Percentiles rank a stretch among this genome's conserved stretches.
Conservation (phyloP, 331 rosid species). For the Acacia pycnantha region DNA sequence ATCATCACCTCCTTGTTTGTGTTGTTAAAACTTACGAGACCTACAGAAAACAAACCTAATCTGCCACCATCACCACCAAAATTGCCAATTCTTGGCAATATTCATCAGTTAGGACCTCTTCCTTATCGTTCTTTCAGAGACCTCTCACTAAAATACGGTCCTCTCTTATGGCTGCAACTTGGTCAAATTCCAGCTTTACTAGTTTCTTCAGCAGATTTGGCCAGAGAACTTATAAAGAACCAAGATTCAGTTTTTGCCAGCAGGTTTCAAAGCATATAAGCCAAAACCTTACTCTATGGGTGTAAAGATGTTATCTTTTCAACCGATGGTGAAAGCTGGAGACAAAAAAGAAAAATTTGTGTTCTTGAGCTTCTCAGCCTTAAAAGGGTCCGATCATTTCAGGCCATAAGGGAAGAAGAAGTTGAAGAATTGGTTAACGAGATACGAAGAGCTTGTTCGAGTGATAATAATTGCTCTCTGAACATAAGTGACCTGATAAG, state of each 20-base stretch:
- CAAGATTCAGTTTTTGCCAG: neutral
- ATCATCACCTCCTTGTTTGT: slow-evolving; percentile 22
- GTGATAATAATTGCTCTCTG: neutral
- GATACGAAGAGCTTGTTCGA: slow-evolving; percentile 21
- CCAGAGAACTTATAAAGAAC: neutral
- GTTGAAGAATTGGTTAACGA: slow-evolving; percentile 27
- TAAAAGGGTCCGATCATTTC: neutral
- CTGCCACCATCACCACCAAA: slow-evolving; percentile 36
- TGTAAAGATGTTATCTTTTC: neutral
- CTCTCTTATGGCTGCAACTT: slow-evolving; percentile 32
- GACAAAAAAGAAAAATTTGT: neutral
- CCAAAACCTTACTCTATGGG: neutral
- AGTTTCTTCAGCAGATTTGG: neutral
- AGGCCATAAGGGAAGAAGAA: neutral
- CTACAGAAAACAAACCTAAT: neutral
- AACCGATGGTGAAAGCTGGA: neutral
- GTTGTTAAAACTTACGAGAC: neutral
- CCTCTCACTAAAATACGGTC: slow-evolving; percentile 39
- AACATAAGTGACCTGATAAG: too few relatives aligned
- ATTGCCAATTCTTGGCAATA: slow-evolving; percentile 44
- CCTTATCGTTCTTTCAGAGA: slow-evolving; percentile 29
- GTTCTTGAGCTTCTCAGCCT: neutral
- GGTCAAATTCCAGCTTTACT: slow-evolving; percentile 36
- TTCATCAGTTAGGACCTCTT: slow-evolving; percentile 44
- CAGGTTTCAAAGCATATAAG: neutral